phyloP scores from a whole-genome alignment of 257 asterid species.

The Solanum chiquidenum region DNA sequence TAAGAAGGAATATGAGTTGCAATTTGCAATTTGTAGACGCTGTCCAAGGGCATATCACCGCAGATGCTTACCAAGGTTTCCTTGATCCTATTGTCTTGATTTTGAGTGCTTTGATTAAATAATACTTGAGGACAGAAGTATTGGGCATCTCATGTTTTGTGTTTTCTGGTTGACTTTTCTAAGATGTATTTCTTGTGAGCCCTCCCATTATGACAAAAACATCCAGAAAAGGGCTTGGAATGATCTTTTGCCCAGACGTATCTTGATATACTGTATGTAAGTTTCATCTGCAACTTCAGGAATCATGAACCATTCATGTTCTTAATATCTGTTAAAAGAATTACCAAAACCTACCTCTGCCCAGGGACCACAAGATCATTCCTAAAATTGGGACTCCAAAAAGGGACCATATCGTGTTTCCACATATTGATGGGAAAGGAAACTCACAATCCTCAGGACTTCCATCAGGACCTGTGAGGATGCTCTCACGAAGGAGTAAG shows the following conservation, averaged over 20 bases:
- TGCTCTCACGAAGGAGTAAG: constrained; percentile 26
- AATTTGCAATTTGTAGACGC: constrained; percentile 65
- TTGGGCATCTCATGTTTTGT: not conserved
- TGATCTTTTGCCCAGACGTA: constrained; percentile 39
- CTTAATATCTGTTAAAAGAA: not conserved
- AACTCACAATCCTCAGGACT: constrained; percentile 10
- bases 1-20: constrained; percentile 33
- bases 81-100: not conserved
- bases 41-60: constrained; percentile 71
- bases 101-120: not conserved
- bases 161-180: constrained; percentile 1
- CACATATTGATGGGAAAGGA: constrained; percentile 19
- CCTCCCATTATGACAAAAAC: constrained; percentile 12
- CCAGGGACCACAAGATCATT: constrained; percentile 52
- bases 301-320: not conserved
- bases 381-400: constrained; percentile 39
- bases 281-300: constrained; percentile 3
- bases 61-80: constrained; percentile 71
- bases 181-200: constrained; percentile 35
- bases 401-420: constrained; percentile 64
- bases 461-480: constrained; percentile 7
- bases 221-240: constrained; percentile 55
- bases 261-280: constrained; percentile 69
- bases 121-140: not conserved
- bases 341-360: not conserved